Evolutionary conservation across 2,329 filamentous ascomycete species (phyloP), one percentile per base, ranked within the genome.

Genomic region (Neoarthrinium moseri): DNA sequence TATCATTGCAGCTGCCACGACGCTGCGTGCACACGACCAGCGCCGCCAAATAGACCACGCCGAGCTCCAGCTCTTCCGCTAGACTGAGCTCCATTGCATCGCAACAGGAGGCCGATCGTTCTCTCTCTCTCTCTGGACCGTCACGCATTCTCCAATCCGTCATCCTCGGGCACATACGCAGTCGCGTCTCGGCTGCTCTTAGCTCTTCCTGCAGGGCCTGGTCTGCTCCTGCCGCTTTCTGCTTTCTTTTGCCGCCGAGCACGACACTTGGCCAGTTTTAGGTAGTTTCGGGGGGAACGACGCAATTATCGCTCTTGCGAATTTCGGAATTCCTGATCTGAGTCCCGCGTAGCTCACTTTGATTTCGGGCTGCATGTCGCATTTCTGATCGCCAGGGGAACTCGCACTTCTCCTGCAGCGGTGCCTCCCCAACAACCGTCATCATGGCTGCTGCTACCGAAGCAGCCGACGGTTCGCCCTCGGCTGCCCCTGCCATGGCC

Each of bases 361-460:
- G 49, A 48, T n/a, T n/a, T 46, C 41, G 48, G 43, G 39, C 57
- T 63, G 59, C 49, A 63, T 63, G 61, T 54, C 51, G 56, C 58
- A 52, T 48, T 44, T 45, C 42, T 58, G 53, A 56, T 52, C 52
- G 51, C 45, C 48, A 60, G 56, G 41, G 56, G 59, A 56, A 51
- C 55, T 51, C 39, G 49, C 53, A 36, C 57, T 59, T 55, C 58
- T 56, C 15, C 34, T 35, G 34, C 56, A 17, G 35, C 24, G 32
- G 43, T 39, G 43, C 34, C 43, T 45, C 18, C 42, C 43, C 32
- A 4, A 41, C 11, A n/a, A 13, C 41, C 21, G 32, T 22, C 35
- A 67, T 46, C 50, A 74, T 74, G 72, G 68, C 69, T 54, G 70
- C 71, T 50, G 69, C 68, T 51, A 61, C 71, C 59, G 61, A 66